These are phyloP conservation scores for Datisca glomerata DNA, from an alignment of 306 rosid species.

Conservation along the genomic window DNA sequence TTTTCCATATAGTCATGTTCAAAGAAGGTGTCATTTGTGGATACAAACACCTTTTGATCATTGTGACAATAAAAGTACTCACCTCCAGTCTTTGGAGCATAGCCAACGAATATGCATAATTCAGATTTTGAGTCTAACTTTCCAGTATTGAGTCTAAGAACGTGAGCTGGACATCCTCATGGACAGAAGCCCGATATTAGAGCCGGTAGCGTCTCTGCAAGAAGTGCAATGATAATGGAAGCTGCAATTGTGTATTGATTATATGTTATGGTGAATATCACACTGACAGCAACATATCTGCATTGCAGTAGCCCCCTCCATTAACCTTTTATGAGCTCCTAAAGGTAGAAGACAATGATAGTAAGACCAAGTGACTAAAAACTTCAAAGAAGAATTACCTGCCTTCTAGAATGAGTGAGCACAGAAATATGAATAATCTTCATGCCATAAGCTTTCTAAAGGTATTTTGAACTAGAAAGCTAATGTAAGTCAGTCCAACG, in stretches of 20 bases:
- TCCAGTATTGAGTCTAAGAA: too few relatives aligned
- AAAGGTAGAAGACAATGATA: slow-evolving; percentile 13
- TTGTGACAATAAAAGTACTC: too few relatives aligned
- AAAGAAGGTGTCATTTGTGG: too few relatives aligned
- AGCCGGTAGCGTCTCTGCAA: too few relatives aligned
- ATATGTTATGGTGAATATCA: slow-evolving; percentile 30
- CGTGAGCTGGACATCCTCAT: too few relatives aligned
- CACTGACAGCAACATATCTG: slow-evolving; percentile 32
- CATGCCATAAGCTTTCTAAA: background rate
- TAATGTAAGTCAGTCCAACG: background rate
- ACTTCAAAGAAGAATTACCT: slow-evolving; percentile 2
- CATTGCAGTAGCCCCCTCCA: slow-evolving; percentile 30
- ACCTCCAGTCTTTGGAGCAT: too few relatives aligned
- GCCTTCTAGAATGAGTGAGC: background rate
- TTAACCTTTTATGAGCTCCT: slow-evolving; percentile 22
- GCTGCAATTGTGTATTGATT: slow-evolving; percentile 12
- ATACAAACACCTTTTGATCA: too few relatives aligned
- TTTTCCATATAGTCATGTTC: too few relatives aligned
- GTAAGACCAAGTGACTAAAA: slow-evolving; percentile 8
- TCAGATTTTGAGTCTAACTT: too few relatives aligned
- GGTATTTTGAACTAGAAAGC: background rate
- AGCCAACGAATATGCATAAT: too few relatives aligned
- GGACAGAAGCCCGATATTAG: too few relatives aligned
- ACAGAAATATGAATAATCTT: background rate
- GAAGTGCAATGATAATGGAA: slow-evolving; percentile 19